Percentiles rank a stretch among this genome's conserved stretches.
Conservation (phyloP, 805 yeast genomes). For the Nakazawaea molendinolei region DNA sequence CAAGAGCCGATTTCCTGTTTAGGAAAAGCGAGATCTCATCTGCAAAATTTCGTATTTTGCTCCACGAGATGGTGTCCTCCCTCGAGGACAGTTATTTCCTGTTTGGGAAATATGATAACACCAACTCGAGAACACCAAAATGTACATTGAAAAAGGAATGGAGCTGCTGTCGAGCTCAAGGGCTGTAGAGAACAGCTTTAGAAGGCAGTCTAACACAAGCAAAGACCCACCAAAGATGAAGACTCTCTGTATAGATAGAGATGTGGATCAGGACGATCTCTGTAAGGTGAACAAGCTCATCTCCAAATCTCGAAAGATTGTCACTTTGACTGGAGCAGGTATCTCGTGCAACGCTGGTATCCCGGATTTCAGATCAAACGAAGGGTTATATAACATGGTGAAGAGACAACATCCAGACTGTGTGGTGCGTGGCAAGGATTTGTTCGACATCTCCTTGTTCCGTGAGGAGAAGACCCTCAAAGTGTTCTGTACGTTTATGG, state of each 20-base stretch:
- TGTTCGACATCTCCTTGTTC: conserved; percentile 83
- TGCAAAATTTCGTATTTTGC: no score
- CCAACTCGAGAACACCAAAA: no score
- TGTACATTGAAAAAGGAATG: no score
- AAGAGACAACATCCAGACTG: conserved; percentile 54
- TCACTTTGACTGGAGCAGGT: conserved; percentile 90
- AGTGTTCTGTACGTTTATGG: conserved; percentile 88
- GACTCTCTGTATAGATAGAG: background rate
- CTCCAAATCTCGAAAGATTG: conserved; percentile 44
- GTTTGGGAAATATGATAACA: no score
- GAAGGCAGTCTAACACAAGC: no score
- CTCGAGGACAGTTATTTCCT: no score
- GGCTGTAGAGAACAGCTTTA: no score
- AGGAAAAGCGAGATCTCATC: no score
- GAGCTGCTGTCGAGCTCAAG: no score
- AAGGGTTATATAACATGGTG: conserved; percentile 76
- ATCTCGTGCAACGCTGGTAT: conserved; percentile 96
- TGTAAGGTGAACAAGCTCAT: conserved; percentile 23
- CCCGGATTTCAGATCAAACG: conserved; percentile 84
- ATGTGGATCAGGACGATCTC: conserved; percentile 1
- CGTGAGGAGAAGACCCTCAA: conserved; percentile 57
- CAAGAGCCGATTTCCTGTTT: no score
- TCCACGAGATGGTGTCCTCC: no score
- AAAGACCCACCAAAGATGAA: no score
- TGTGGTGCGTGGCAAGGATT: conserved; percentile 77